These are phyloP conservation scores for Haematococcus lacustris DNA, from an alignment of 139 green algal species.

Conservation along the genomic window DNA sequence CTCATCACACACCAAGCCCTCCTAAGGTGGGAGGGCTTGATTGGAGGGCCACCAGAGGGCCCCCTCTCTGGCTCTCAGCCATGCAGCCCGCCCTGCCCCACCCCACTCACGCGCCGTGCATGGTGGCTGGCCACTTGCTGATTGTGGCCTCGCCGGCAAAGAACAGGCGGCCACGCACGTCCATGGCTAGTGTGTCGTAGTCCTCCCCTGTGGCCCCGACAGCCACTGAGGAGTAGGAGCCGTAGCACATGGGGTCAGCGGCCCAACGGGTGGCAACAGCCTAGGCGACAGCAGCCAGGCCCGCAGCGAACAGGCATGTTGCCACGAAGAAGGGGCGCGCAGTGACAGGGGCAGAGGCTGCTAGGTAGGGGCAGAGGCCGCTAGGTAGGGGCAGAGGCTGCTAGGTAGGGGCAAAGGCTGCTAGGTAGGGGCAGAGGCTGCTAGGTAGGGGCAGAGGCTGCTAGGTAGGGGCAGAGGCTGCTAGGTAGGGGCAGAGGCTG, in stretches of 20 bases:
- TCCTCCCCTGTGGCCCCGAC: constrained; percentile 72
- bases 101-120: constrained; percentile 84
- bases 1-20: not conserved
- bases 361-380: too few relatives aligned
- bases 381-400: too few relatives aligned
- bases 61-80: not conserved
- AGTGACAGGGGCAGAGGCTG: too few relatives aligned
- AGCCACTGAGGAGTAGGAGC: constrained; percentile 81
- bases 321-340: too few relatives aligned
- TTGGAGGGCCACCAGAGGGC: not conserved
- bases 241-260: constrained; percentile 65
- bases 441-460: too few relatives aligned
- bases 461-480: too few relatives aligned
- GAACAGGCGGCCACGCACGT: constrained; percentile 66
- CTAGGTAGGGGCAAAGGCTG: too few relatives aligned
- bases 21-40: not conserved
- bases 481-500: too few relatives aligned
- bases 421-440: too few relatives aligned
- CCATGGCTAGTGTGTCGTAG: constrained; percentile 74
- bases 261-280: constrained; percentile 78
- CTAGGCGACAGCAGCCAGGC: constrained; percentile 29
- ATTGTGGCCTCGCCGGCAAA: constrained; percentile 89
- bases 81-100: not conserved
- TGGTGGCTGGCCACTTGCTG: constrained; percentile 86
- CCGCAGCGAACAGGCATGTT: too few relatives aligned